Evolutionary conservation across 805 yeast species (phyloP).

Genomic region (Saccharomyces cerevisiae): DNA sequence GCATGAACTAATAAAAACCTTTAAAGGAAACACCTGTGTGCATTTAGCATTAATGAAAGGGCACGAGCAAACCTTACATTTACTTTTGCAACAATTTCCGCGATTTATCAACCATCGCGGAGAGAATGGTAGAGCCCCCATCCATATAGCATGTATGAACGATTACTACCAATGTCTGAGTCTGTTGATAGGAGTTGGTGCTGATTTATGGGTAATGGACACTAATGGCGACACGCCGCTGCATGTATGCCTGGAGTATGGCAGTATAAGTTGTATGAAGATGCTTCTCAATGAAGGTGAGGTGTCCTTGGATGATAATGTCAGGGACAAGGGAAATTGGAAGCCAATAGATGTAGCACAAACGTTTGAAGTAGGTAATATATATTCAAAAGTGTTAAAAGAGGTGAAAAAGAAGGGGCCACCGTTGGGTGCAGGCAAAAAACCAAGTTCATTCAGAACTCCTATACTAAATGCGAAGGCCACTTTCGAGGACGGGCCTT

Average conservation of each 20-base stretch:
- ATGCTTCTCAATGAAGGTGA: conserved; percentile 39
- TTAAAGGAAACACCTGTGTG: conserved; percentile 53
- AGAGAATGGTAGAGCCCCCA: conserved; percentile 46
- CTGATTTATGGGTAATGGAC: conserved; percentile 67
- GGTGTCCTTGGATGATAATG: conserved; percentile 38
- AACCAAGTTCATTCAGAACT: conserved; percentile 19
- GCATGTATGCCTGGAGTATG: conserved; percentile 73
- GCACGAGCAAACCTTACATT: conserved; percentile 65
- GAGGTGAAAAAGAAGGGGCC: conserved; percentile 13
- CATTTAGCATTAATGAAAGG: conserved; percentile 61
- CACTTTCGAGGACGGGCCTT: conserved; percentile 25
- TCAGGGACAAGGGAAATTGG: conserved; percentile 55
- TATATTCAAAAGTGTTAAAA: conserved; percentile 30
- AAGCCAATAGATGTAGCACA: conserved; percentile 53
- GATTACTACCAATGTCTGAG: conserved; percentile 59
- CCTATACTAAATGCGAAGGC: conserved; percentile 21
- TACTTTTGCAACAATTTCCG: conserved; percentile 59
- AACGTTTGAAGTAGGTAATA: conserved; percentile 42
- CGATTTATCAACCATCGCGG: conserved; percentile 43
- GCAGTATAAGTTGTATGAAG: conserved; percentile 49
- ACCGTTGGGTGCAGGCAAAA: conserved; percentile 6
- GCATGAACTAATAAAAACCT: conserved; percentile 43
- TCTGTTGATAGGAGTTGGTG: conserved; percentile 63
- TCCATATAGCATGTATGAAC: conserved; percentile 56
- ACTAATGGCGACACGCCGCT: conserved; percentile 71